phyloP scores from a whole-genome alignment of 2,329 filamentous ascomycete species.

The Hysterium pulicare region DNA sequence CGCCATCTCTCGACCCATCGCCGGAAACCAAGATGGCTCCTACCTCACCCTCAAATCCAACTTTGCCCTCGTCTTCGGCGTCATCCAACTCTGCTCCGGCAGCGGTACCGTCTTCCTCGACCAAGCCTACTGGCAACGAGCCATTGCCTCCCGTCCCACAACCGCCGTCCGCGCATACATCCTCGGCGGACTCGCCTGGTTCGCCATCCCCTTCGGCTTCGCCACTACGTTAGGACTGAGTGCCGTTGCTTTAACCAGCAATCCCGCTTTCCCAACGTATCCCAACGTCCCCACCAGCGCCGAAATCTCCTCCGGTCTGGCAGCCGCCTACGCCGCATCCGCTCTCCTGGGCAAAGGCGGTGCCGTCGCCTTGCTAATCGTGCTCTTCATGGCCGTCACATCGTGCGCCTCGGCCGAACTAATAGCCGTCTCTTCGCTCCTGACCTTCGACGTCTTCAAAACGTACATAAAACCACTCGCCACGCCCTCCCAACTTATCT shows the following conservation, averaged over 20 bases:
- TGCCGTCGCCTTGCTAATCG: conserved; percentile 25
- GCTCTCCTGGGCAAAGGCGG: conserved; percentile 28
- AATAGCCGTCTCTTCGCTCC: conserved; percentile 39
- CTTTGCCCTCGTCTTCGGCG: conserved; percentile 43
- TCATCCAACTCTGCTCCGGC: conserved; percentile 41
- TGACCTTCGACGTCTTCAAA: conserved; percentile 46
- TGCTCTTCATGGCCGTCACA: conserved; percentile 36
- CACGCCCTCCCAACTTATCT: conserved; percentile 34
- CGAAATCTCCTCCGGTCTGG: conserved; percentile 28
- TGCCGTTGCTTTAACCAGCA: conserved; percentile 43
- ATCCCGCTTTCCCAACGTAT: conserved; percentile 44
- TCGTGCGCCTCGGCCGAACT: conserved; percentile 39
- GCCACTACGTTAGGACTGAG: conserved; percentile 47
- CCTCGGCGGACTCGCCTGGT: conserved; percentile 47
- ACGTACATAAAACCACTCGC: conserved; percentile 40
- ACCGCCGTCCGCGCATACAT: conserved; percentile 28
- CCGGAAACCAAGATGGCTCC: conserved; percentile 39
- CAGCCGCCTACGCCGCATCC: conserved; percentile 27
- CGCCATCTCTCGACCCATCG: conserved; percentile 34
- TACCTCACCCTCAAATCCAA: conserved; percentile 42
- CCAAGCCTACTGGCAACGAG: conserved; percentile 48
- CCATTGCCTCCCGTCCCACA: conserved; percentile 30
- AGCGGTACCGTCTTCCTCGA: conserved; percentile 41
- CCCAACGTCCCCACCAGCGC: conserved; percentile 25
- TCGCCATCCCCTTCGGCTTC: conserved; percentile 48